Evolutionary conservation across 257 asterid genomes (phyloP).

Genomic region (Ligustrum vulgare): DNA sequence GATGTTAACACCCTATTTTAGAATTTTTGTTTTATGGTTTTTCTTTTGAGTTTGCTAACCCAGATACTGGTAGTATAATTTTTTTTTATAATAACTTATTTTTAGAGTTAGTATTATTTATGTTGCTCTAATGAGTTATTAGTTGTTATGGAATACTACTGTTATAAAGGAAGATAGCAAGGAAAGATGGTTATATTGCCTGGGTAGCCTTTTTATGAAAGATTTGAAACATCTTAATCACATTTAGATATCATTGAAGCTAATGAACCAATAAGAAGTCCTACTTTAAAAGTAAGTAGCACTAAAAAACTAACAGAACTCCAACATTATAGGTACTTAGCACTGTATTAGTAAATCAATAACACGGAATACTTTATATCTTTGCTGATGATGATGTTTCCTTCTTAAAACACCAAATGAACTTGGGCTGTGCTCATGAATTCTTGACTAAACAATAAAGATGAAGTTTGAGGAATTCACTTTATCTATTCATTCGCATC

Average conservation of each 20-base stretch:
- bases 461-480: neutral
- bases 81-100: constrained; percentile 32
- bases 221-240: constrained; percentile 14
- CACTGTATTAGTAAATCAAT: neutral
- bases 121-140: constrained; percentile 26
- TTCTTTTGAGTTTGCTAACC: constrained; percentile 27
- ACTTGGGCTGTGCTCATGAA: neutral
- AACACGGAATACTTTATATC: neutral
- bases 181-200: constrained; percentile 24
- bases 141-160: constrained; percentile 34
- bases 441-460: neutral
- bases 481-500: neutral
- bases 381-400: neutral
- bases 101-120: constrained; percentile 29
- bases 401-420: neutral
- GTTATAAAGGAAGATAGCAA: constrained; percentile 32
- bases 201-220: neutral
- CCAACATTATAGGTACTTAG: neutral
- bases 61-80: constrained; percentile 38
- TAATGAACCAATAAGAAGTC: constrained; percentile 1
- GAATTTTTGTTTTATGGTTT: constrained; percentile 28
- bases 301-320: constrained; percentile 2
- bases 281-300: neutral
- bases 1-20: constrained; percentile 18
- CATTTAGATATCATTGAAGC: constrained; percentile 13